A percentile compares a stretch with the other conserved stretches of the same genome.
Conservation (phyloP, 2,329 filamentous ascomycete species). For the Botryotinia calthae region DNA sequence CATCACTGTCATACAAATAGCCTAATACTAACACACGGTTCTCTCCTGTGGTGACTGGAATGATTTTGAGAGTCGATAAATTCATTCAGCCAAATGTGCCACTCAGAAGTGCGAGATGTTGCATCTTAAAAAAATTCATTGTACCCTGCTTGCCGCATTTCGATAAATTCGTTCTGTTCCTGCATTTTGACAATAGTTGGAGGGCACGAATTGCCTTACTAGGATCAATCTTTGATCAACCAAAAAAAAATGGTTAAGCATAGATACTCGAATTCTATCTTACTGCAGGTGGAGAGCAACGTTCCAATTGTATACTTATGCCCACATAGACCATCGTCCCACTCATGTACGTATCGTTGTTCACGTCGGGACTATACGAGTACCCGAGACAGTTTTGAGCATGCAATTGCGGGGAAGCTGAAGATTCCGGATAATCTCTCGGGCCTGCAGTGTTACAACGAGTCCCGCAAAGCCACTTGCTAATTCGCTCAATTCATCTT, state of each 20-base stretch:
- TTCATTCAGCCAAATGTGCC: not conserved
- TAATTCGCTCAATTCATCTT: not conserved
- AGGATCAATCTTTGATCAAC: not conserved
- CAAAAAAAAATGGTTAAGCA: not conserved
- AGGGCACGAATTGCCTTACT: not conserved
- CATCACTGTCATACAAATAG: not conserved
- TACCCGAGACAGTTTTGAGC: not conserved
- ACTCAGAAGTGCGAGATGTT: not conserved
- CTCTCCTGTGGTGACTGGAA: not conserved
- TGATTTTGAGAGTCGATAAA: not conserved
- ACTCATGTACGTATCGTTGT: not conserved
- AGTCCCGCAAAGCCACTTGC: not conserved
- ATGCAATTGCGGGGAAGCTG: conserved; percentile 14
- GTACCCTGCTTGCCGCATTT: not conserved
- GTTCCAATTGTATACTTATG: conserved; percentile 13
- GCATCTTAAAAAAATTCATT: not conserved
- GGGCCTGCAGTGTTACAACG: conserved; percentile 1
- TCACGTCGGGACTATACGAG: not conserved
- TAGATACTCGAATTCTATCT: not conserved
- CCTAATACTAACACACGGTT: not conserved
- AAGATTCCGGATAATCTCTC: conserved; percentile 9
- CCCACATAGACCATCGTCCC: not conserved
- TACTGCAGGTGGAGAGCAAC: conserved; percentile 18
- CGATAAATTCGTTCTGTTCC: not conserved
- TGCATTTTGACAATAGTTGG: not conserved